Conservation (phyloP, 2,329 filamentous ascomycete species). For the Botrytis fragariae region DNA sequence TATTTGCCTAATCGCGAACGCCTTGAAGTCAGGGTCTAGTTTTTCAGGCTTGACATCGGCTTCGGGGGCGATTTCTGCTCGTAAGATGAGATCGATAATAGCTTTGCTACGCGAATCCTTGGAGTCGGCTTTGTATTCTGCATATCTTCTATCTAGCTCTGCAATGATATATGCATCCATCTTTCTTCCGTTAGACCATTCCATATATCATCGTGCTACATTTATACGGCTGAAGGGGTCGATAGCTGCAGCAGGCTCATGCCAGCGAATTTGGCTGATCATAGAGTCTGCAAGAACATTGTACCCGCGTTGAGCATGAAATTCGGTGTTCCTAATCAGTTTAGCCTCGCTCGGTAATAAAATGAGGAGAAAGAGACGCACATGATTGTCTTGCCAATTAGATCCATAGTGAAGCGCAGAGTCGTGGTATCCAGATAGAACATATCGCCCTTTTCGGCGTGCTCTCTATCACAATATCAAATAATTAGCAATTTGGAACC, state of each 20-base stretch:
- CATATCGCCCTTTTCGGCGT: conserved; percentile 24
- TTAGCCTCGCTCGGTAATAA: neutral
- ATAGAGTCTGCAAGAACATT: conserved; percentile 25
- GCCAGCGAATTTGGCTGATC: conserved; percentile 27
- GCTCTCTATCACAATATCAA: conserved; percentile 13
- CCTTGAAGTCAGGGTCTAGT: neutral
- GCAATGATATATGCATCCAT: conserved; percentile 29
- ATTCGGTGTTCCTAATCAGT: conserved; percentile 10
- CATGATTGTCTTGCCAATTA: conserved; percentile 26
- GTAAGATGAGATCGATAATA: conserved; percentile 17
- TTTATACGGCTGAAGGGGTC: conserved; percentile 20
- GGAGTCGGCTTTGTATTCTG: conserved; percentile 10
- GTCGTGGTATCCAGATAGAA: conserved; percentile 26
- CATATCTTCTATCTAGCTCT: conserved; percentile 28
- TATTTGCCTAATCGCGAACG: neutral
- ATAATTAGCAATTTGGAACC: neutral
- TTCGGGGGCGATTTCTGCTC: neutral
- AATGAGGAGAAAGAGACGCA: neutral
- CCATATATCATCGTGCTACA: conserved; percentile 17
- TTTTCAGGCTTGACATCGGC: neutral
- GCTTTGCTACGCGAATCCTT: conserved; percentile 9
- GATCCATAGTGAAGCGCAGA: conserved; percentile 29
- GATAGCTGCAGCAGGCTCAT: conserved; percentile 20
- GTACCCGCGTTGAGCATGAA: conserved; percentile 6
- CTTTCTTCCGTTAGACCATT: conserved; percentile 25